phyloP scores from a whole-genome alignment of 202 grass and related monocot species.

The Zoysia matrella region DNA sequence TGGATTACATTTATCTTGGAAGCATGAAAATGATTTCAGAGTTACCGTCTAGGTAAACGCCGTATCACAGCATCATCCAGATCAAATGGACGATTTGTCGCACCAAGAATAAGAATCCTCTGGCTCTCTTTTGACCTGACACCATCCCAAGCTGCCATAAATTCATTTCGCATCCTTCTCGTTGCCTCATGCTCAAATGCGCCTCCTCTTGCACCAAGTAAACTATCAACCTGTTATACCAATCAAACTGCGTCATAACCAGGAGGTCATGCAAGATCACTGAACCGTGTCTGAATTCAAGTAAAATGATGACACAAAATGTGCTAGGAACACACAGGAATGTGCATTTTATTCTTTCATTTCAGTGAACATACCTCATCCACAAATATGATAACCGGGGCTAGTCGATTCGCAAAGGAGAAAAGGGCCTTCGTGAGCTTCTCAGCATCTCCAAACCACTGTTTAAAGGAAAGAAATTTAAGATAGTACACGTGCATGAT shows the following conservation, averaged over 20 bases:
- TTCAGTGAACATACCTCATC: constrained; percentile 70
- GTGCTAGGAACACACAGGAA: constrained; percentile 9
- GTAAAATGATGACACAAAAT: not conserved
- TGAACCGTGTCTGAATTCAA: constrained; percentile 4
- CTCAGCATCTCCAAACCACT: constrained; percentile 99
- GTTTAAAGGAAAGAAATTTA: constrained; percentile 32
- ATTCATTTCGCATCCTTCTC: constrained; percentile 93
- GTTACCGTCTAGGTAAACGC: constrained; percentile 89
- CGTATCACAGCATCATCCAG: constrained; percentile 95
- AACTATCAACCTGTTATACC: constrained; percentile 79
- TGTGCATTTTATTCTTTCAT: constrained; percentile 12
- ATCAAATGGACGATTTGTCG: constrained; percentile 96
- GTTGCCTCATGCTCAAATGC: constrained; percentile 96
- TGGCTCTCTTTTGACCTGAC: constrained; percentile 94
- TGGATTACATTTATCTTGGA: constrained; percentile 29
- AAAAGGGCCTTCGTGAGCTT: constrained; percentile 98
- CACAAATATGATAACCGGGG: constrained; percentile 97
- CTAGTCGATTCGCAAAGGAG: constrained; percentile 84
- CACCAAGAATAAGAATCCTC: constrained; percentile 90
- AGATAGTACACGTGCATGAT: too few relatives aligned
- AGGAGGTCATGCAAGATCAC: constrained; percentile 29
- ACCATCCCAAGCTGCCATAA: constrained; percentile 99
- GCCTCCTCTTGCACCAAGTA: constrained; percentile 94
- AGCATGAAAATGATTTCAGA: constrained; percentile 6
- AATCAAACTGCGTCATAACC: constrained; percentile 34